These are phyloP conservation scores for Aspergillus diversus DNA, from an alignment of 495 filamentous ascomycete species.

Conservation along the genomic window DNA sequence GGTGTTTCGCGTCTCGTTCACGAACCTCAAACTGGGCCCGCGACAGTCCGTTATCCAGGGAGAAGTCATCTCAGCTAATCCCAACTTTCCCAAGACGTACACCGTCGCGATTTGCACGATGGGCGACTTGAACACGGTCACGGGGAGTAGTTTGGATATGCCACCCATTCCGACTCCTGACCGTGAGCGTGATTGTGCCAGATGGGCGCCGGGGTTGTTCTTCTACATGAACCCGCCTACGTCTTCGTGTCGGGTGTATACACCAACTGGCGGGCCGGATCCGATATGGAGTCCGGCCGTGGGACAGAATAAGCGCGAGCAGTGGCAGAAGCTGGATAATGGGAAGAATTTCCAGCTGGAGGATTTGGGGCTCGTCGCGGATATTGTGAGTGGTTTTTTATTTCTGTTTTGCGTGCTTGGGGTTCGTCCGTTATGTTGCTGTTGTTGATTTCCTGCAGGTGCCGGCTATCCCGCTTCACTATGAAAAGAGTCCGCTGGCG, in stretches of 20 bases:
- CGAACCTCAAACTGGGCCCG: background rate
- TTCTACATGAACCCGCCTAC: background rate
- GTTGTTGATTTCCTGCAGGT: background rate
- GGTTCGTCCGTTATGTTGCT: background rate
- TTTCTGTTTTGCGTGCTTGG: background rate
- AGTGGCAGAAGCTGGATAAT: background rate
- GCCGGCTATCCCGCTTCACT: background rate
- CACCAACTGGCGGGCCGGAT: background rate
- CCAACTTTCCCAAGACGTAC: background rate
- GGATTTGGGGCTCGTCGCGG: background rate
- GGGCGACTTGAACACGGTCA: background rate
- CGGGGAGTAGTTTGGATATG: background rate
- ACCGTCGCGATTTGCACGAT: background rate
- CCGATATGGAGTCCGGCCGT: background rate
- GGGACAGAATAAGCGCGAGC: background rate
- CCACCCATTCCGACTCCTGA: background rate
- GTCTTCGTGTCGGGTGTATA: background rate
- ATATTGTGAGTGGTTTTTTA: background rate
- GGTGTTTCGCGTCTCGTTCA: background rate
- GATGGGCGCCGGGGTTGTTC: background rate
- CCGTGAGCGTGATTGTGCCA: background rate
- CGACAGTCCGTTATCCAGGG: slow-evolving; percentile 2
- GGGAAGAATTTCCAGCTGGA: background rate
- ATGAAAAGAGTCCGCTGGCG: background rate
- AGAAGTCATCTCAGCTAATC: background rate